phyloP scores from a whole-genome alignment of 257 asterid genomes.

The Misopates orontium region DNA sequence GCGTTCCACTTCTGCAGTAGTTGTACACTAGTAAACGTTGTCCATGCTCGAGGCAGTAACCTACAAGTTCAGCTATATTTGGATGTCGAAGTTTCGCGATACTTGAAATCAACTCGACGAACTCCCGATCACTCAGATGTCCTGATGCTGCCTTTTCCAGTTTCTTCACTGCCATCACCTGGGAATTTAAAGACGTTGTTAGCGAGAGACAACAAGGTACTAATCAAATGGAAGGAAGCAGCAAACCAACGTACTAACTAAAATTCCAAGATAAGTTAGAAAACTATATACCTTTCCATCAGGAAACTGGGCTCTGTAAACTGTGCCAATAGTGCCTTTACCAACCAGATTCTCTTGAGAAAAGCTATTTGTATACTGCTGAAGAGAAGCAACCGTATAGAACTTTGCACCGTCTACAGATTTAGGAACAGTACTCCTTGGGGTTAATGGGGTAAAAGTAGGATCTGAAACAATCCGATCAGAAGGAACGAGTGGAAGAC shows the following conservation, averaged over 20 bases:
- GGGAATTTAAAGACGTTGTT: constrained; percentile 19
- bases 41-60: constrained; percentile 87
- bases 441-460: constrained; percentile 43
- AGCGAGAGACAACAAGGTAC: constrained; percentile 5
- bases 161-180: constrained; percentile 87
- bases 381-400: constrained; percentile 76
- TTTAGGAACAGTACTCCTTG: constrained; percentile 36
- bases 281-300: constrained; percentile 61
- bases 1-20: constrained; percentile 72
- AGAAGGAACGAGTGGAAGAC: constrained; percentile 61
- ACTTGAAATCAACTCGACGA: constrained; percentile 65
- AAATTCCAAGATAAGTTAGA: constrained; percentile 6
- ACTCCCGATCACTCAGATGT: constrained; percentile 57
- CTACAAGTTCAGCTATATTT: constrained; percentile 67
- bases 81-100: constrained; percentile 62
- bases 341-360: constrained; percentile 83
- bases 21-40: constrained; percentile 71
- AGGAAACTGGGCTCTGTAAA: constrained; percentile 73
- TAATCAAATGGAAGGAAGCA: background rate
- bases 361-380: constrained; percentile 81
- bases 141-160: constrained; percentile 52
- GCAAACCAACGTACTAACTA: background rate
- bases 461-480: constrained; percentile 64
- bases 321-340: constrained; percentile 73
- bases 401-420: constrained; percentile 40